Evolutionary conservation across 176 grass and related monocot species (phyloP), one percentile per base, ranked within the genome.

Genomic region (Dendrocalamus sinicus): DNA sequence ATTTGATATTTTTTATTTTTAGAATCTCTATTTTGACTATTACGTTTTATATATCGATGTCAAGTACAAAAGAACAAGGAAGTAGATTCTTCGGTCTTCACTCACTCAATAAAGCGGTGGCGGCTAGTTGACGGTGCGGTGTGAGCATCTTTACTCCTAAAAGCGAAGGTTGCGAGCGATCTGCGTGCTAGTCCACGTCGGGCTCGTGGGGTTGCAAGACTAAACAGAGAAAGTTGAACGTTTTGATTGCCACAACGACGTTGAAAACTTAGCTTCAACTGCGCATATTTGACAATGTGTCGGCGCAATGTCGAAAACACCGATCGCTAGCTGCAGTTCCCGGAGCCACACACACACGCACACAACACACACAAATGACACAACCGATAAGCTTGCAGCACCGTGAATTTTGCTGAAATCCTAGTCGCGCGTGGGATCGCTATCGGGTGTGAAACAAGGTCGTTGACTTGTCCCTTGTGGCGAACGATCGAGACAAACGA

Each of bases 121-220:
- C 77, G 62, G 17, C 45, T 4, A 80, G 45, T 81, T 53, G 65
- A 70, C 30, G 22, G 32, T 41, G 47, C 46, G 28, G 47, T 23
- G 30, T 23, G 12, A 35, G 41, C 28, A 12, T 55, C 47, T 81
- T 55, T 40, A 24, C 64, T 69, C 32, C 11, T 24, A 68, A 81
- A 81, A 80, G 63, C 19, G 30, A 81, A 68, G 66, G 63, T 39
- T 68, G 46, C 78, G n/a, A 63, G 22, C 76, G 40, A 78, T 46
- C 10, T 12, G 39, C 62, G 46, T 80, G 71, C 23, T 30, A 17
- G 45, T 73, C 46, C 24, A 52, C 45, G 16, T 54, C 2, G 70
- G 8, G 12, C 22, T 7, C 2, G 69, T 71, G 69, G 69, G 69
- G 2, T 22, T 13, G 67, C 67, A 22, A 9, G 39, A 44, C 67